Percentiles rank a stretch among this genome's conserved stretches.
Conservation (phyloP, 305 asterid genomes). For the Ajuga reptans region DNA sequence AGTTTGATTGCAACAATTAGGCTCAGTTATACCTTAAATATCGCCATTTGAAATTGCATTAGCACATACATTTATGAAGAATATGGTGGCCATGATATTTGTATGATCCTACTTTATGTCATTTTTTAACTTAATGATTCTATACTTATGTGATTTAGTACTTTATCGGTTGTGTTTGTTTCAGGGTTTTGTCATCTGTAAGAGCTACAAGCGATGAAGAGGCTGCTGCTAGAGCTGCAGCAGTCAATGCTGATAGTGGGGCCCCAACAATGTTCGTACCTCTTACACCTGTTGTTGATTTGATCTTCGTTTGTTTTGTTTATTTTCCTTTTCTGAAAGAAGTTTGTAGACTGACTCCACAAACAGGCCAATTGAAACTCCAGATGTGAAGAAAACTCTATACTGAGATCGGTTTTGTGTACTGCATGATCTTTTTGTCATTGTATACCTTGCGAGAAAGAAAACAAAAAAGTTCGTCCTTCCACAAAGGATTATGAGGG, state of each 20-base stretch:
- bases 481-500: neutral
- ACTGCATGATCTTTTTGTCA: constrained; percentile 1
- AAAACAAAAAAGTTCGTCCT: neutral
- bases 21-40: neutral
- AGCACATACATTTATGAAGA: neutral
- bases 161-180: neutral
- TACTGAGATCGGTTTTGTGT: constrained; percentile 1
- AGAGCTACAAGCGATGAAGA: constrained; percentile 72
- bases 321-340: neutral
- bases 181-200: constrained; percentile 42
- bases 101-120: neutral
- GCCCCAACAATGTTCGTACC: constrained; percentile 66
- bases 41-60: neutral
- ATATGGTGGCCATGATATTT: neutral
- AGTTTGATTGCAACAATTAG: neutral
- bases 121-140: neutral
- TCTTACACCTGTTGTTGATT: constrained; percentile 9
- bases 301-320: constrained; percentile 6
- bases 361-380: neutral
- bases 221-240: constrained; percentile 63
- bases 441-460: neutral
- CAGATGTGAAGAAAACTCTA: neutral
- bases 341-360: neutral
- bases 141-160: neutral
- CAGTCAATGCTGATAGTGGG: constrained; percentile 46